Base-by-base conservation (phyloP, 139 green algal genomes). In the Chlorella sp. region DNA sequence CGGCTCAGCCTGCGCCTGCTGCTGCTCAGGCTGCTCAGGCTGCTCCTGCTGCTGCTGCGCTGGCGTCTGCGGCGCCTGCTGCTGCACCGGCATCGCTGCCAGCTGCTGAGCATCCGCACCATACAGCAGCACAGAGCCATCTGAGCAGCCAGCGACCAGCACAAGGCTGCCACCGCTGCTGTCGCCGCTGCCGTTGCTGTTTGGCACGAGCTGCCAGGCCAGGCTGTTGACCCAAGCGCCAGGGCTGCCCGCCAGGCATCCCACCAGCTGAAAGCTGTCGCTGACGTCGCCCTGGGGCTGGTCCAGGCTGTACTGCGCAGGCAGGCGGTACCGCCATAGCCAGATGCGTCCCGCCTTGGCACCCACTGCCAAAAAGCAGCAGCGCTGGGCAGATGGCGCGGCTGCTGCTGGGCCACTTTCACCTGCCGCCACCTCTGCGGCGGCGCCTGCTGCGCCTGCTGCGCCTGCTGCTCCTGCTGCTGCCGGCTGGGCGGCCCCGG, bases 311-410 rank as follows among this genome's bases (percentile, higher is more conserved):
- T 48, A 64, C n/a, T 17, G 41, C 32, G 34, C 38, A 44, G 84
- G 85, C 36, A 88, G 64, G 20, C 19, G 24, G 64, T 80, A 85
- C 26, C 82, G 64, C 89, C 89, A 92, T 43, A 92, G 60, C 88
- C 88, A 92, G 28, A 92, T 76, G 38, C 84, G 64, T 13, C 89
- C 88, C 22, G 80, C 72, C 70, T 91, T 88, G 70, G 76, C 86
- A 16, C 85, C 88, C 34, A 90, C 65, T 11, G 82, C 83, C 36
- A 88, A 56, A 44, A 87, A 60, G 76, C 81, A 85, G 78, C 81
- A 89, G 38, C 58, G 60, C 24, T 41, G 58, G 28, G 80, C 46
- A 22, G 77, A 40, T 41, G 38, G 28, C 67, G 32, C 65, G 44
- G 51, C 22, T 6, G 30, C 51, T 69, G 76, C 38, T 58, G 40